Evolutionary conservation across 2,329 filamentous ascomycete species (phyloP), one percentile per base, ranked within the genome.

Genomic region (Fusarium buxicola): DNA sequence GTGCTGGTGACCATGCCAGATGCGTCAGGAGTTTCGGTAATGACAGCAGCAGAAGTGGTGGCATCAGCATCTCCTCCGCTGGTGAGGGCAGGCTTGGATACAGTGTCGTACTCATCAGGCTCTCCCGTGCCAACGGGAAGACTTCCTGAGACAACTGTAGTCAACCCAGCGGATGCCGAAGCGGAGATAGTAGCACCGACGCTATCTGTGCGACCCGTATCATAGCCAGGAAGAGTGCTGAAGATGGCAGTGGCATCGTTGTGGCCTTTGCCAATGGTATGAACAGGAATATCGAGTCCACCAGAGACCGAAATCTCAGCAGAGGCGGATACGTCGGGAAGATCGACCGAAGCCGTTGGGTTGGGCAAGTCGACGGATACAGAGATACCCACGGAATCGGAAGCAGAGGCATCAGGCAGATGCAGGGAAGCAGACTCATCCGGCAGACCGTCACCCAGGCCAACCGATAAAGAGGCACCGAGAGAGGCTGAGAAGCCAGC

Each of bases 1-100:
- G 70, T 71, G 55, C 57, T 63, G 31, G 68, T 69, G 39, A 65
- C 55, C 27, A 66, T 57, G 50, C 60, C 60, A 32, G 51, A 56
- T 44, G 46, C 53, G 18, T 61, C 60, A 12, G 56, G 51, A 30
- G 50, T 54, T 24, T 54, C 30, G 3, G 60, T 62, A 45, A 51
- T 45, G 8, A 25, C 35, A 13, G 55, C 31, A 10, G 16, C 41
- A 32, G 58, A 53, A 38, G 58, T 48, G 11, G 46, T 63, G 34
- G 41, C 36, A 13, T 54, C 52, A 12, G 41, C 58, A 16, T 63
- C 55, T 21, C 59, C 28, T 3, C 10, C 39, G 15, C 43, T 63
- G 18, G 59, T 60, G 8, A 5, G 35, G 15, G 40, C 44, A 15
- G 60, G 54, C 9, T 47, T 41, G n/a, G 59, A 46, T 9, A 44